Evolutionary conservation across 495 filamentous ascomycete genomes (phyloP).

Genomic region (Penicillium daleae): DNA sequence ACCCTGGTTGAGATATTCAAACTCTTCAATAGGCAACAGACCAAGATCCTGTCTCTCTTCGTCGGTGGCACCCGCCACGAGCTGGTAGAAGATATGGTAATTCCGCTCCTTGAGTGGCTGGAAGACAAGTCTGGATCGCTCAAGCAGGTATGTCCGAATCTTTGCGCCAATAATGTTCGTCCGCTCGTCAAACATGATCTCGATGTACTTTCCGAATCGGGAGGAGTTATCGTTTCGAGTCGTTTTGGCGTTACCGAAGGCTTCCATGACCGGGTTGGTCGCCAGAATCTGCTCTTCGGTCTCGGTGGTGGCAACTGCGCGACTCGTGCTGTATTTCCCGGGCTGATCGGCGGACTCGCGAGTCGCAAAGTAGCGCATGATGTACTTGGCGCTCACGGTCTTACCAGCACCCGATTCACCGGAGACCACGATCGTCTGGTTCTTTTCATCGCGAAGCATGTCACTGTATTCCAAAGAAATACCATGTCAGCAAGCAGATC

Average conservation of each 20-base stretch:
- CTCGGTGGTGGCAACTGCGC: conserved; percentile 90
- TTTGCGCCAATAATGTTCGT: conserved; percentile 98
- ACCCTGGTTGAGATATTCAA: conserved; percentile 95
- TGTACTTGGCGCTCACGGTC: conserved; percentile 99
- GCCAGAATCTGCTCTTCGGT: conserved; percentile 98
- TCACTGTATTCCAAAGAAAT: conserved; percentile 58
- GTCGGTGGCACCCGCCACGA: conserved; percentile 92
- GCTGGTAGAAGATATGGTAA: conserved; percentile 99
- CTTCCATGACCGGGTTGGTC: conserved; percentile 99
- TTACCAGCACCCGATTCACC: conserved; percentile 98
- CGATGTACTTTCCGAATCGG: conserved; percentile 98
- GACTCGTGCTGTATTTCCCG: conserved; percentile 74
- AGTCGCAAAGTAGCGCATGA: conserved; percentile 99
- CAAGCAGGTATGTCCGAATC: conserved; percentile 93
- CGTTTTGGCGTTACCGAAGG: conserved; percentile 98
- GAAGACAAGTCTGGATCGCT: conserved; percentile 96
- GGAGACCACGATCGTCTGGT: conserved; percentile 98
- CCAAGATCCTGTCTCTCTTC: conserved; percentile 76
- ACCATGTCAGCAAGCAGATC: background rate
- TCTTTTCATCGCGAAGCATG: conserved; percentile 93
- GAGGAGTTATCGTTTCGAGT: conserved; percentile 99
- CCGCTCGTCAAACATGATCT: conserved; percentile 96
- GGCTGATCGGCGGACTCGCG: conserved; percentile 92
- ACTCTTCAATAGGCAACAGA: conserved; percentile 82
- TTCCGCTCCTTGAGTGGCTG: conserved; percentile 97